phyloP scores from a whole-genome alignment of 768 basidiomycete genomes.

The Lactarius sp. region DNA sequence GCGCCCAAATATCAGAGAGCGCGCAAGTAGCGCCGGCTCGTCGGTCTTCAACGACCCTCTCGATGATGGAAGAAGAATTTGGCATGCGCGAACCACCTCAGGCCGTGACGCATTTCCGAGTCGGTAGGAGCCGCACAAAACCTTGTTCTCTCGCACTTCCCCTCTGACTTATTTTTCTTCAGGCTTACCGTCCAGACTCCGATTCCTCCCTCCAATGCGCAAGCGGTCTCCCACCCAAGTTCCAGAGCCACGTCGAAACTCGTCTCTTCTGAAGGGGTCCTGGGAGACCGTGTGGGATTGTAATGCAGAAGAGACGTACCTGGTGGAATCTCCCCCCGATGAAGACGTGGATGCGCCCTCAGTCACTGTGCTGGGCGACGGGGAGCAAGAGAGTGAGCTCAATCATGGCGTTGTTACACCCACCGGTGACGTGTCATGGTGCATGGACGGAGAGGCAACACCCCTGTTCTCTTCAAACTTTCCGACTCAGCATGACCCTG shows the following conservation, averaged over 20 bases:
- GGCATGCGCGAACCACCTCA: constrained; percentile 2
- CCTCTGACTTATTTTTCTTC: background rate
- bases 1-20: background rate
- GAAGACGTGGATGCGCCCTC: background rate
- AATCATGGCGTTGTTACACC: constrained; percentile 1
- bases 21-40: background rate
- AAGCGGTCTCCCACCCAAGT: constrained; percentile 2
- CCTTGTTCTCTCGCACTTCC: background rate
- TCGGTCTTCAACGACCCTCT: constrained; percentile 14
- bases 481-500: background rate
- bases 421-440: background rate
- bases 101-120: background rate
- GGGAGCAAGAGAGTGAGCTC: background rate
- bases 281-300: constrained; percentile 16
- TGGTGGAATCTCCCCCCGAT: background rate
- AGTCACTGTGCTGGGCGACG: background rate
- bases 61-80: constrained; percentile 16
- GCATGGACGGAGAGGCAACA: constrained; percentile 3
- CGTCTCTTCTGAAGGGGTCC: background rate
- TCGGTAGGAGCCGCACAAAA: background rate
- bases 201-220: constrained; percentile 6
- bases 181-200: constrained; percentile 5
- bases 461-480: constrained; percentile 12
- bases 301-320: background rate
- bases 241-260: constrained; percentile 7